Percentiles rank a stretch among this genome's conserved stretches.
Conservation (phyloP, 2,329 filamentous ascomycete species). For the Alternaria triticimaculans region DNA sequence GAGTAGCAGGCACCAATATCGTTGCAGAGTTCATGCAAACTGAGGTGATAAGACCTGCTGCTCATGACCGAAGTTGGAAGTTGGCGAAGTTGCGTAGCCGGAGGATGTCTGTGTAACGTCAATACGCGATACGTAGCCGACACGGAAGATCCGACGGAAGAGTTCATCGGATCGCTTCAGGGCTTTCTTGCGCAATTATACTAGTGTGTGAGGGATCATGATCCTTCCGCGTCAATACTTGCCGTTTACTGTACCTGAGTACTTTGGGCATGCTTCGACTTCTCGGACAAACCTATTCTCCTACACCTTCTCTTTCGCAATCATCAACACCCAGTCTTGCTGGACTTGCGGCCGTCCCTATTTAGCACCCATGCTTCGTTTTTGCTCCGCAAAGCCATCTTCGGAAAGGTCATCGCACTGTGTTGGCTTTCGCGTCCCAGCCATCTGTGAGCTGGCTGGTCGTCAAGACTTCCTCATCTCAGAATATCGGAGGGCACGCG, state of each 20-base stretch:
- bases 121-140: not conserved
- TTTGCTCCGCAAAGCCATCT: not conserved
- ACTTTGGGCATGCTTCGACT: not conserved
- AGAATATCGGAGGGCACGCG: no score
- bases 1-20: not conserved
- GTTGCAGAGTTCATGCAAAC: not conserved
- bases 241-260: not conserved
- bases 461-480: not conserved
- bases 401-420: not conserved
- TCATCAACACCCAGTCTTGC: accelerated
- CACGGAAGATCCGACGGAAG: not conserved
- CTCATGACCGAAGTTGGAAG: not conserved
- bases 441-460: accelerated
- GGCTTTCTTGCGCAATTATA: not conserved
- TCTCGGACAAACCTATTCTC: not conserved
- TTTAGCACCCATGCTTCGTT: accelerated
- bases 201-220: not conserved
- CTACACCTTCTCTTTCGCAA: not conserved
- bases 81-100: not conserved
- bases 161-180: not conserved
- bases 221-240: not conserved
- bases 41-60: not conserved
- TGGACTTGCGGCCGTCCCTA: not conserved
- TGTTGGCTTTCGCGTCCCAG: not conserved
- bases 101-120: not conserved